Evolutionary conservation across 129 eudicot genomes (phyloP), one percentile per base, ranked within the genome.

Genomic region (Ambrosia trifida): DNA sequence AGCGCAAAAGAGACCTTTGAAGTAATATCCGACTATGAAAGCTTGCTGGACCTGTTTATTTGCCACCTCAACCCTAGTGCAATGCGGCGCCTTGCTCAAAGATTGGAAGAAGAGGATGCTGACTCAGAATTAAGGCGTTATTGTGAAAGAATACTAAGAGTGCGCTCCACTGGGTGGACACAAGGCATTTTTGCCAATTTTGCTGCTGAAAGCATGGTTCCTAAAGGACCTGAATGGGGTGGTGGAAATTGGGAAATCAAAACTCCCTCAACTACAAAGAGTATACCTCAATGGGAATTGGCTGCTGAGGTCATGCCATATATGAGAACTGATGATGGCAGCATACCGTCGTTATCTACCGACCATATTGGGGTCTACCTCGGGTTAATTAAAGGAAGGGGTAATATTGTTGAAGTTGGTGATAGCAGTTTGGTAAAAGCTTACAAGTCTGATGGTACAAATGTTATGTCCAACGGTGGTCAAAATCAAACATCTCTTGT

Each of bases 51-150:
- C 78, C 79, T 94, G 58, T 94, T 82, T 76, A 85, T 94, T 33
- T 94, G 99, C 89, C 99, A 94, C 89, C 91, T 94, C 10, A 94
- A 94, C 80, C 99, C 99, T 60, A 94, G 99, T 73, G 94, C 99
- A 10, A 89, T 94, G 99, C 85, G 99, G 16, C 96, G 95, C 53
- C 97, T 94, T 58, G 96, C 99, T 56, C 99, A 94, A 73, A 90
- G 85, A 79, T 46, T 94, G 62, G 99, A 94, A 80, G 99, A 94
- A 75, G 97, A 90, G 76, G 86, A 86, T 41, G 76, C 86, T 20
- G 96, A 90, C 59, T 84, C 99, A 53, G 99, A 90, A 73, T 73
- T 94, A 69, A 74, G 99, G 70, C 86, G 99, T 66, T 86, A 85
- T 68, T 94, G 99, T 67, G 99, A 94, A 82, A 82, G 97, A 73